A percentile compares a stretch with the other conserved stretches of the same genome.
Evolutionary conservation across 1,284 basidiomycete genomes (phyloP).

Genomic region (Albatrellus sp.): DNA sequence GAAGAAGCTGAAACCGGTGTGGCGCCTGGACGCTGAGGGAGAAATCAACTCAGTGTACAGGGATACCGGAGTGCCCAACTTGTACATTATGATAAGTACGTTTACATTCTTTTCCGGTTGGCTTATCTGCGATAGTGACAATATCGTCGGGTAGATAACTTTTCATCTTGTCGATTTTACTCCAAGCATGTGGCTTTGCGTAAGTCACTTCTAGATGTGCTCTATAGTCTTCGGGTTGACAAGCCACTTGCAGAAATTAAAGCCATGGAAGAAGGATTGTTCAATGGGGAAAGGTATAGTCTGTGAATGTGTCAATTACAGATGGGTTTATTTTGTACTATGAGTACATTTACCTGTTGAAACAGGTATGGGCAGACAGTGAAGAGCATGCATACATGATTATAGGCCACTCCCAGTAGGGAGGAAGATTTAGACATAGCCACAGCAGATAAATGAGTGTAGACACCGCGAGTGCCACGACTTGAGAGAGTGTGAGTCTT

Average conservation of each 20-base stretch:
- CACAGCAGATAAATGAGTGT: too few species aligned
- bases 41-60: constrained; percentile 41
- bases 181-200: constrained; percentile 50
- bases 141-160: constrained; percentile 26
- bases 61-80: constrained; percentile 33
- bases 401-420: too few species aligned
- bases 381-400: too few species aligned
- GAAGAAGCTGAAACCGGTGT: constrained; percentile 33
- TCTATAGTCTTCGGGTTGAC: neutral
- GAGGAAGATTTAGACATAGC: too few species aligned
- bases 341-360: too few species aligned
- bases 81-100: constrained; percentile 48
- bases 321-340: too few species aligned
- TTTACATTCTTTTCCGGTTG: constrained; percentile 1
- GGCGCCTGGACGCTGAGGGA: constrained; percentile 46
- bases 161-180: constrained; percentile 41
- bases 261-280: constrained; percentile 40
- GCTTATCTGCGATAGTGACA: constrained; percentile 1
- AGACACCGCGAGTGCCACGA: too few species aligned
- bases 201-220: constrained; percentile 19
- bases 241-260: constrained; percentile 34
- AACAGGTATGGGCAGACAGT: too few species aligned
- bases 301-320: too few species aligned
- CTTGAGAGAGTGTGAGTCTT: too few species aligned
- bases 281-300: constrained; percentile 28